Percentiles rank a stretch among this genome's conserved stretches.
These are phyloP conservation scores for Penicillium brevicompactum DNA, from an alignment of 2,329 filamentous ascomycete genomes.

Conservation along the genomic window DNA sequence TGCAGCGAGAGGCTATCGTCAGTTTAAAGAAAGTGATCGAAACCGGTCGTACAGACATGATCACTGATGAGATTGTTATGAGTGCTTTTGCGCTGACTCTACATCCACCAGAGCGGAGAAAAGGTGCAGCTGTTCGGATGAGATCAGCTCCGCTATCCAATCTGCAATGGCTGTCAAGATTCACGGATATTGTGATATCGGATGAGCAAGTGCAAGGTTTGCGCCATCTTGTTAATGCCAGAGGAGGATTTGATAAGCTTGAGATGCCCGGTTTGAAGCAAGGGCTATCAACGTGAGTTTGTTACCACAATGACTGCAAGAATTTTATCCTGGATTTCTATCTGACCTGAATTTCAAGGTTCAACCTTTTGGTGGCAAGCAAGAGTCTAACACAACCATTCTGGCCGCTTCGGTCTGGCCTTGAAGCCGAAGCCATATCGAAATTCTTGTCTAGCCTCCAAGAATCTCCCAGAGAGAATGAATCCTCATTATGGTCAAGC, in stretches of 20 bases:
- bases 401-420: neutral
- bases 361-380: neutral
- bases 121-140: neutral
- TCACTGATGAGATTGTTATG: neutral
- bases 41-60: neutral
- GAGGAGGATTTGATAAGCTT: neutral
- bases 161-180: neutral
- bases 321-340: too few species aligned
- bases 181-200: neutral
- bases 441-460: neutral
- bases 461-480: neutral
- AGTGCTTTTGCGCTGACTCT: neutral
- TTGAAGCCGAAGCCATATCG: neutral
- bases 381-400: neutral
- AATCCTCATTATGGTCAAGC: neutral
- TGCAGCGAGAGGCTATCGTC: neutral
- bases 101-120: neutral
- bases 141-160: neutral
- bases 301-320: neutral
- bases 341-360: neutral
- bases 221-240: neutral
- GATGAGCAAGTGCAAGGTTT: neutral
- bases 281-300: neutral
- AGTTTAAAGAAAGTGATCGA: neutral
- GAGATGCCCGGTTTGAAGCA: neutral